phyloP scores from a whole-genome alignment of 441 rosid species.

The Erodium chrysanthum region DNA sequence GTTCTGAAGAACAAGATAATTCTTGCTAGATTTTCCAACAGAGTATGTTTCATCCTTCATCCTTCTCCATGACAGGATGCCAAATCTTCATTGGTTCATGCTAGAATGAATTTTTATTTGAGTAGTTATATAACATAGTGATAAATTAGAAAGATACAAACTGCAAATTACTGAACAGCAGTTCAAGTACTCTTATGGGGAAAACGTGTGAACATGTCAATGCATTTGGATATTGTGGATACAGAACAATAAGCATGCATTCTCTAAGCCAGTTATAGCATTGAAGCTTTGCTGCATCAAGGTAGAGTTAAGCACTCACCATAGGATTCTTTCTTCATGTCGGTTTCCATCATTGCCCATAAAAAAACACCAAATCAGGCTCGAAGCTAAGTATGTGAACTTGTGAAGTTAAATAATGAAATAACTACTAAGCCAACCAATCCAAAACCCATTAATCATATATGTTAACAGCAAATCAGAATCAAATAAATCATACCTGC shows the following conservation, averaged over 20 bases:
- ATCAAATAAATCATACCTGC: not conserved
- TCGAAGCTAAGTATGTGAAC: not conserved
- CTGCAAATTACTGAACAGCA: not conserved
- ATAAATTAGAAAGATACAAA: not conserved
- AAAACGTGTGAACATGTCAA: not conserved
- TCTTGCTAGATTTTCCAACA: not conserved
- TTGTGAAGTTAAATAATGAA: not conserved
- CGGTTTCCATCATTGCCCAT: not conserved
- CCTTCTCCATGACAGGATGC: not conserved
- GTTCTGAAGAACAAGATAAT: not conserved
- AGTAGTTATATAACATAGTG: not conserved
- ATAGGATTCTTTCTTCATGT: slow-evolving; percentile 9
- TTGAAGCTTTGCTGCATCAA: slow-evolving; percentile 1
- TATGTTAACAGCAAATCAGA: not conserved
- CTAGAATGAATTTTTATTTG: not conserved
- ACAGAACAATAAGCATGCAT: slow-evolving; percentile 1
- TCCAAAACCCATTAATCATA: not conserved
- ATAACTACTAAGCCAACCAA: not conserved
- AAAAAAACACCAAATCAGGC: slow-evolving; percentile 4
- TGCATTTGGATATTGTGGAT: not conserved
- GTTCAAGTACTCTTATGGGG: not conserved
- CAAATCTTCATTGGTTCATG: not conserved
- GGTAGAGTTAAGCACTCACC: not conserved
- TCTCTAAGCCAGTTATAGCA: not conserved
- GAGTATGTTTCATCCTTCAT: not conserved